Conservation (phyloP, 2,329 filamentous ascomycete species). For the Clonostachys chloroleuca region DNA sequence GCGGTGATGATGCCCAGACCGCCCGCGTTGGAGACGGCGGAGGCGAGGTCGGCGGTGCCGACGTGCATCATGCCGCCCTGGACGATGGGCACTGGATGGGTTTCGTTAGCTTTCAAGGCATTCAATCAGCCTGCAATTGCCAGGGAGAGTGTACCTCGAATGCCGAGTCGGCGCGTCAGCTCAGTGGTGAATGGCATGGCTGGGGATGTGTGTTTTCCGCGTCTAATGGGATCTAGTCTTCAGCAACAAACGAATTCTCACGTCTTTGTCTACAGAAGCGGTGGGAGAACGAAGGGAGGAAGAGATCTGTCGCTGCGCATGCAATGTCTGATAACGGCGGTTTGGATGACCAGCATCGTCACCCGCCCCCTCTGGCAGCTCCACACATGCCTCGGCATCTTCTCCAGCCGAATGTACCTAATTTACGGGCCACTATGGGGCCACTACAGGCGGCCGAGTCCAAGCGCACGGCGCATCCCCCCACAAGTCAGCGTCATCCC, state of each 20-base stretch:
- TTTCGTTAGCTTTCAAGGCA: not conserved
- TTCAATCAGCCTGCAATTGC: not conserved
- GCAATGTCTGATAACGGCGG: too few relatives aligned
- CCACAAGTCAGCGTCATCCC: too few relatives aligned
- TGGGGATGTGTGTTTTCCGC: not conserved
- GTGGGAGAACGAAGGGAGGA: not conserved
- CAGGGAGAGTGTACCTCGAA: conserved; percentile 30
- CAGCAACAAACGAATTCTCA: too few relatives aligned
- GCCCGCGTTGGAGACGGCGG: conserved; percentile 76
- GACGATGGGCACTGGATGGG: conserved; percentile 64
- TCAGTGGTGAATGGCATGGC: conserved; percentile 54
- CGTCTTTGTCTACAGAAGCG: not conserved
- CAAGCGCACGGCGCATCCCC: too few relatives aligned
- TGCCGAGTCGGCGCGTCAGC: conserved; percentile 53
- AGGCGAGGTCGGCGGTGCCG: conserved; percentile 74
- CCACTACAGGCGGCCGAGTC: too few relatives aligned
- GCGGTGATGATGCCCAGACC: conserved; percentile 80
- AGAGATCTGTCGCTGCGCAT: not conserved
- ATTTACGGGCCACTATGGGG: too few relatives aligned
- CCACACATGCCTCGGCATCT: too few relatives aligned
- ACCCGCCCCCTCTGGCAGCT: too few relatives aligned
- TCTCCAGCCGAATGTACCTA: too few relatives aligned
- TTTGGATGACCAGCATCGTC: too few relatives aligned
- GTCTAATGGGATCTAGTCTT: too few relatives aligned
- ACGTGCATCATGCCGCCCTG: conserved; percentile 88